These are phyloP conservation scores for Pyricularia pennisetigena DNA, from an alignment of 2,329 filamentous ascomycete species.

Conservation along the genomic window DNA sequence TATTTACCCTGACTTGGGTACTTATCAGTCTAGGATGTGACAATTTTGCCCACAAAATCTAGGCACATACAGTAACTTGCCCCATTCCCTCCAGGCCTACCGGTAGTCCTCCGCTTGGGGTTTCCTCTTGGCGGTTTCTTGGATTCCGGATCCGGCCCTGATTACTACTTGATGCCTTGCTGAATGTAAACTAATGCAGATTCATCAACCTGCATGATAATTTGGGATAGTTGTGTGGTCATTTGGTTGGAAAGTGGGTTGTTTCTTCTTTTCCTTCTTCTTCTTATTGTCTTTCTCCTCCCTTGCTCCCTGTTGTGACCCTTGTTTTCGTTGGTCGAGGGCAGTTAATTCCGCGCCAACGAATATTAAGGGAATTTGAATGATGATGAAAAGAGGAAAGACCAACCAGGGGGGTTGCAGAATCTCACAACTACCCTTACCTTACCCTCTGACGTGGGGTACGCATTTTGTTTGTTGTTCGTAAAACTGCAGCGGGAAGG, in stretches of 20 bases:
- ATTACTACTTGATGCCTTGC: background rate
- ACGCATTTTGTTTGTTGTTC: too few species aligned
- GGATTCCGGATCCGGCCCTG: background rate
- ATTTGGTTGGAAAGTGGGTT: background rate
- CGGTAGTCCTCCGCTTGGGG: background rate
- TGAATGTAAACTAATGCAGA: background rate
- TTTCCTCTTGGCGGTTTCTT: background rate
- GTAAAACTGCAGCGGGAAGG: too few species aligned
- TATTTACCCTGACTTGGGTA: background rate
- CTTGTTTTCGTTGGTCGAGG: background rate
- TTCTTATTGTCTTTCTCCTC: background rate
- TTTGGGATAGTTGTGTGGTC: background rate
- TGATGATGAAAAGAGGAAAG: too few species aligned
- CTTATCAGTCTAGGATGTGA: background rate
- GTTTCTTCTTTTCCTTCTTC: background rate
- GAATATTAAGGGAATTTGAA: too few species aligned
- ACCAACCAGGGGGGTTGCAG: too few species aligned
- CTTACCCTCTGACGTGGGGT: too few species aligned
- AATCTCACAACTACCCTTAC: too few species aligned
- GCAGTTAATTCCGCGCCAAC: too few species aligned
- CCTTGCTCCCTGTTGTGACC: background rate
- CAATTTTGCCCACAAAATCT: background rate
- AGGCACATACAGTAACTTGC: background rate
- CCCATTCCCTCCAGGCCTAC: background rate
- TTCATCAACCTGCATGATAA: background rate